Evolutionary conservation across 495 filamentous ascomycete genomes (phyloP), one percentile per base, ranked within the genome.

Genomic region (Letharia lupina): DNA sequence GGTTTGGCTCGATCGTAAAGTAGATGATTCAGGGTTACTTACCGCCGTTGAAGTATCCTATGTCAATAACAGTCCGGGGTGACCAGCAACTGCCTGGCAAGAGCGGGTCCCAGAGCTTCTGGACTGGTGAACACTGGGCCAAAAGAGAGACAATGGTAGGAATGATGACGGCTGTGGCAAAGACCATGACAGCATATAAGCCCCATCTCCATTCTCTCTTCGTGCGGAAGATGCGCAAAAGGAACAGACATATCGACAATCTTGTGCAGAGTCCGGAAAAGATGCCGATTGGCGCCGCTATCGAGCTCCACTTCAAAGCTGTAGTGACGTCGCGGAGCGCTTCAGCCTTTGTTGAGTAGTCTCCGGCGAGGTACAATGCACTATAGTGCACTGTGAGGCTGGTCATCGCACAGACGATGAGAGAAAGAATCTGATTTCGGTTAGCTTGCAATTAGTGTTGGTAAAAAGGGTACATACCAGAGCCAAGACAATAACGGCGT

Each of bases 221-320:
- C 8, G 78, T 79, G 23, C 62, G 12, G 40, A 68, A 68, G 65
- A 82, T 79, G 59, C 80, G 77, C 73, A 82, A 65, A 4, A 81
- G 65, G 74, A 81, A 80, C 56, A 80, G 73, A 67, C 77, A 77
- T 48, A 81, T 70, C 47, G 79, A 81, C 42, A 80, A 70, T 62
- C 79, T 79, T 69, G 76, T 78, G 12, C 37, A 39, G 37, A 39
- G 37, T 39, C 37, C 37, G 37, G 37, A 39, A 39, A 39, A 39
- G 37, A 39, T 39, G 37, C 37, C 37, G 1, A 39, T 39, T 8
- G 37, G 37, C 37, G 37, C 37, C 37, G 37, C 37, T 39, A 39
- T 39, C 37, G 37, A 39, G 8, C 37, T 39, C 37, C 37, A 39
- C 37, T 39, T 39, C 8, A 39, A 39, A 39, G 37, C 37, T 39